phyloP scores from a whole-genome alignment of 179 eudicot species.

The Sideroxylon spinosum region DNA sequence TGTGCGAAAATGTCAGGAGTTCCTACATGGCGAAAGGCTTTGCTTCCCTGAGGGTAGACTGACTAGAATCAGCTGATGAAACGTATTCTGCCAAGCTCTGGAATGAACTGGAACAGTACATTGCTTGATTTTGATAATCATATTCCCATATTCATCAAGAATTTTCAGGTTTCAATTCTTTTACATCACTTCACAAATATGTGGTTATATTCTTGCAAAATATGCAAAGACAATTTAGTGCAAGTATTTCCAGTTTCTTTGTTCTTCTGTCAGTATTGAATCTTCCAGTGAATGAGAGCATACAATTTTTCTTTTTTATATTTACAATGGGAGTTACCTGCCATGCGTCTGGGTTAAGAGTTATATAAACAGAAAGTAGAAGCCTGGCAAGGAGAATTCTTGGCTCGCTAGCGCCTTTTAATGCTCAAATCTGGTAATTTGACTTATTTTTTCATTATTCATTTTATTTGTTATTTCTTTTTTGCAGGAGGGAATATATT shows the following conservation, averaged over 20 bases:
- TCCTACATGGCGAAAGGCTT: background rate
- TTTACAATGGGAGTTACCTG: background rate
- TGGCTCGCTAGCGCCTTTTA: background rate
- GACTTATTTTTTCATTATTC: background rate
- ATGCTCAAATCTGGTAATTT: background rate
- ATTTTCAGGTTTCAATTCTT: no score
- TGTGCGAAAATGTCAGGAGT: background rate
- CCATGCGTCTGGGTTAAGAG: no score
- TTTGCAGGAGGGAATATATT: conserved; percentile 89
- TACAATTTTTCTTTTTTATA: background rate
- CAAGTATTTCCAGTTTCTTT: no score
- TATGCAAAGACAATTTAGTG: no score
- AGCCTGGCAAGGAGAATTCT: background rate
- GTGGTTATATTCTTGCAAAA: no score
- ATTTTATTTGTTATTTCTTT: background rate
- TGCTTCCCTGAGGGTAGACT: background rate
- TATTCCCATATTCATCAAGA: no score
- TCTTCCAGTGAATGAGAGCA: background rate
- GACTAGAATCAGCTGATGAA: background rate
- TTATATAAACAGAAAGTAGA: background rate
- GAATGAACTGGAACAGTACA: no score
- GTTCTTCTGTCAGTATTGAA: background rate
- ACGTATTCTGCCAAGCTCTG: no score
- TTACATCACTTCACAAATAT: no score
- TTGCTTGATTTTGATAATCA: no score